Evolutionary conservation across 108 stramenopile genomes (phyloP).

Genomic region (Cyclotella atomus): DNA sequence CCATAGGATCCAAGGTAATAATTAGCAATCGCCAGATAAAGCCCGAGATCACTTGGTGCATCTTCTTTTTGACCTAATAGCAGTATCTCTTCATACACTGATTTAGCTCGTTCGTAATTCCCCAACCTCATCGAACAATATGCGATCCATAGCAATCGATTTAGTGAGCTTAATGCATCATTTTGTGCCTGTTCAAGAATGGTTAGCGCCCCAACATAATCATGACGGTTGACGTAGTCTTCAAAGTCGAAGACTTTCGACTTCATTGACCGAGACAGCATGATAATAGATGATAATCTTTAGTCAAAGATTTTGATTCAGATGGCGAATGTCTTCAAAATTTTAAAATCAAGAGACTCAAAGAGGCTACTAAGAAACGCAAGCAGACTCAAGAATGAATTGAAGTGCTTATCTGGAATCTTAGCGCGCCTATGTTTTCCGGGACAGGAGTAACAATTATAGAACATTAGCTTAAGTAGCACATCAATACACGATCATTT

Average conservation of each 20-base stretch:
- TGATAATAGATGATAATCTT: no score
- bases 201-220: constrained; percentile 87
- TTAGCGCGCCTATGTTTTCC: no score
- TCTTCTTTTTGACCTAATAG: constrained; percentile 32
- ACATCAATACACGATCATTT: background rate
- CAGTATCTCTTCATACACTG: constrained; percentile 48
- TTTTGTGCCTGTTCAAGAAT: constrained; percentile 63
- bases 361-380: no score
- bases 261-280: no score
- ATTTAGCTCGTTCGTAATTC: constrained; percentile 72
- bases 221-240: constrained; percentile 61
- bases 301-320: no score
- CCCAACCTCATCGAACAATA: constrained; percentile 76
- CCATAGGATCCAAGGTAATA: constrained; percentile 69
- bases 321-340: no score
- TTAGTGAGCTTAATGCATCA: constrained; percentile 25
- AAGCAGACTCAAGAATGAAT: no score
- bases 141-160: constrained; percentile 70
- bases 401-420: no score
- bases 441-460: no score
- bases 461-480: no score
- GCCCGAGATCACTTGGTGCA: constrained; percentile 42
- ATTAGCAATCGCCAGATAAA: constrained; percentile 72
- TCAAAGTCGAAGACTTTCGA: constrained; percentile 28
- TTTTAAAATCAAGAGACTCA: no score